Evolutionary conservation across 371 early-diverging fungal genomes (phyloP).

Genomic region (Actinomortierella ambigua): DNA sequence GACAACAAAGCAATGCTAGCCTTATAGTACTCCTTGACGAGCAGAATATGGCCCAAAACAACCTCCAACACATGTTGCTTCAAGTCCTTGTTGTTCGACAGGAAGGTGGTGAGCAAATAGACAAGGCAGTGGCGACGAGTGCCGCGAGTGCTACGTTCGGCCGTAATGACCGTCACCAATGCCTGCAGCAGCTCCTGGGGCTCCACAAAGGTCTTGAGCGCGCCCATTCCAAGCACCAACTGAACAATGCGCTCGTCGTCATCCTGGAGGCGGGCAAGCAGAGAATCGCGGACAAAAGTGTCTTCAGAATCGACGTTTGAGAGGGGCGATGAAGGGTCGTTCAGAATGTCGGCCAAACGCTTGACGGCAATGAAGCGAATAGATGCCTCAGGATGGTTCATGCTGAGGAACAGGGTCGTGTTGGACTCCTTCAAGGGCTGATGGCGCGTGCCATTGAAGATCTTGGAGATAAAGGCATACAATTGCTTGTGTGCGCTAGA

Average conservation of each 20-base stretch:
- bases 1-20: slow-evolving; percentile 33
- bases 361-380: slow-evolving; percentile 69
- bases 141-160: slow-evolving; percentile 20
- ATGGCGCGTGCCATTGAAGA: slow-evolving; percentile 68
- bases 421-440: slow-evolving; percentile 68
- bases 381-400: slow-evolving; percentile 67
- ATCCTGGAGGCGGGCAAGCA: slow-evolving; percentile 58
- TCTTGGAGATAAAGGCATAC: slow-evolving; percentile 62
- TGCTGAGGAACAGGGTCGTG: slow-evolving; percentile 73
- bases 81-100: slow-evolving; percentile 23
- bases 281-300: slow-evolving; percentile 55
- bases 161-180: slow-evolving; percentile 29
- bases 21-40: slow-evolving; percentile 38
- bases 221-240: slow-evolving; percentile 44
- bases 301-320: slow-evolving; percentile 19
- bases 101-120: slow-evolving; percentile 44
- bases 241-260: slow-evolving; percentile 51
- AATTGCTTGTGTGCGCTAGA: slow-evolving; percentile 48
- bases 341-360: slow-evolving; percentile 58
- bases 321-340: slow-evolving; percentile 41
- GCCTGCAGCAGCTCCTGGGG: slow-evolving; percentile 30
- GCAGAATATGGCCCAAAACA: slow-evolving; percentile 30
- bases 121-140: slow-evolving; percentile 38
- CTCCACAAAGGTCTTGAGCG: slow-evolving; percentile 32
- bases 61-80: slow-evolving; percentile 32